Evolutionary conservation across 169 alveolate species (phyloP).

Genomic region (Sarcocystis neurona): DNA sequence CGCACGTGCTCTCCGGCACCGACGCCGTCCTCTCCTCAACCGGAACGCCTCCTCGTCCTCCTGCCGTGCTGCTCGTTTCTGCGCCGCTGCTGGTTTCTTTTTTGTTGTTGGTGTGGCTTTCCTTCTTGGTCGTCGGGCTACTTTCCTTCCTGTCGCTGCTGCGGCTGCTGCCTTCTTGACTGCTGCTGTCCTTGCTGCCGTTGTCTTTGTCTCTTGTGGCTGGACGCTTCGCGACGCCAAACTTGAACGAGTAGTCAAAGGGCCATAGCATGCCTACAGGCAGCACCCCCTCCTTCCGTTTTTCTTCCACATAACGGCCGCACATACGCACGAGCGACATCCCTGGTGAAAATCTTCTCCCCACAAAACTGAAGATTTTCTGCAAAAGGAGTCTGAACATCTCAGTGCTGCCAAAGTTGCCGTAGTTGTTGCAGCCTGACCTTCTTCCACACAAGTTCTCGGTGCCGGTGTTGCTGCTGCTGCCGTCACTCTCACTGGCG

Average conservation of each 20-base stretch:
- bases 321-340: slow-evolving; percentile 10
- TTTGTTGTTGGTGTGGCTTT: background rate
- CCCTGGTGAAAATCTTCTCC: background rate
- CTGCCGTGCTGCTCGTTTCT: background rate
- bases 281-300: background rate
- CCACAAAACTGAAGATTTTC: background rate
- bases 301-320: slow-evolving; percentile 1
- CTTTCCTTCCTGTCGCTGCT: background rate
- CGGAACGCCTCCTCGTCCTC: background rate
- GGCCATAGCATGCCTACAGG: background rate
- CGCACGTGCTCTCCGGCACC: background rate
- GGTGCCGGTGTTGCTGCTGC: no score
- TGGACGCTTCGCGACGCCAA: no score
- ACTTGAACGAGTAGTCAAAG: slow-evolving; percentile 14
- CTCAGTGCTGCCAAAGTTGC: no score
- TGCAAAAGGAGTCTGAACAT: background rate
- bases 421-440: no score
- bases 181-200: no score
- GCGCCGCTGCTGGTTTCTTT: background rate
- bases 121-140: background rate
- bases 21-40: background rate
- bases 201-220: no score
- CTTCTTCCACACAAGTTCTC: no score
- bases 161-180: no score
- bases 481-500: no score